Base-by-base conservation (phyloP, 2,329 filamentous ascomycete genomes). In the Trichoderma simmonsii region DNA sequence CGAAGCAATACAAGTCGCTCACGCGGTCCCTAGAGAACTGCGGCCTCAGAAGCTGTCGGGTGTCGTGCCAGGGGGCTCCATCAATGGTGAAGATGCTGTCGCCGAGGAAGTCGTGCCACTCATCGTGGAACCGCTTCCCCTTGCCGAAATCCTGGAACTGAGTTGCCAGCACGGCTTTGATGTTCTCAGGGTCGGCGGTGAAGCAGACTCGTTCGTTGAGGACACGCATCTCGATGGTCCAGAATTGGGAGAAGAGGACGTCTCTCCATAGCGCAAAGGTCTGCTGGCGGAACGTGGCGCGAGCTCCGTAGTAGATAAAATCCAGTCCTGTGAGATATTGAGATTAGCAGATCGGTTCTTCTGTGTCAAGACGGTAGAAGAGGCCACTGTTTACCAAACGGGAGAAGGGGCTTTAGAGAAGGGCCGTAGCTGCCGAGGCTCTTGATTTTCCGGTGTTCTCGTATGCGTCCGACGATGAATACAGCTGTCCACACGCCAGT, bases 1-100 rank as follows among this genome's bases (percentile, higher is more conserved):
- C 95, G 78, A 97, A 95, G 72, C 91, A 90, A 66, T 93, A 87
- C 73, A 97, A 83, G 80, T 97, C 93, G 74, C 91, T 92, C 43
- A 97, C 89, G 24, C 94, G 92, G 77, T 97, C 92, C 76, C 92
- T 92, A 77, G 94, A 90, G 81, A 97, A 97, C 78, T 97, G 93
- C 0, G 95, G 94, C 2, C 94, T 87, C 74, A 98, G 90, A 73
- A 97, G 85, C 75, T 93, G 90, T n/a, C 95, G 88, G 67, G 91
- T 94, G 71, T 87, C 86, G 75, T 95, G 93, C 95, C 95, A 97
- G 67, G 86, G 82, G 30, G 90, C 85, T 14, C 92, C 91, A 78
- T 98, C 95, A 0, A 93, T 97, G 11, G 90, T 90, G 81, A 93
- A 94, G 84, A 93, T 93, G 82, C 89, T 77, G 76, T 93, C 87